Conservation (phyloP, 2,329 filamentous ascomycete genomes). For the Penicillium digitatum region DNA sequence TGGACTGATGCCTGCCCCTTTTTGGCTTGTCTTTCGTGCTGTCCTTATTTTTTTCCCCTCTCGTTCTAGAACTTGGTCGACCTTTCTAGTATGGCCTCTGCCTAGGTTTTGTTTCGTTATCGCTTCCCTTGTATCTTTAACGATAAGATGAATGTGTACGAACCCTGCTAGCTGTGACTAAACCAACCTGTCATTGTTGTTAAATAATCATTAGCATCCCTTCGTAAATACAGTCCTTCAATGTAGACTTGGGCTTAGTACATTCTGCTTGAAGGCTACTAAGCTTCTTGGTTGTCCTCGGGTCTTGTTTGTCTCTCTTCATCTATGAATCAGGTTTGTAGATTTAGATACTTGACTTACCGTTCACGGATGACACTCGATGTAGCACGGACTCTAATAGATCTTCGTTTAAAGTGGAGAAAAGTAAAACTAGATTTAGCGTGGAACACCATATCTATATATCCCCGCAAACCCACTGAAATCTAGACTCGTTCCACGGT, state of each 20-base stretch:
- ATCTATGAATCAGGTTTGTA: no score
- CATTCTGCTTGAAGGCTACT: neutral
- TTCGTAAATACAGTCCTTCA: neutral
- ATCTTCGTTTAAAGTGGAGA: neutral
- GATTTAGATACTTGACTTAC: neutral
- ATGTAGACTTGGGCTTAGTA: neutral
- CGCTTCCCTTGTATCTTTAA: conserved; percentile 21
- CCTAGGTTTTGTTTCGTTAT: conserved; percentile 12
- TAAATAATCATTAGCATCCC: neutral
- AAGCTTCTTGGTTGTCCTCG: neutral
- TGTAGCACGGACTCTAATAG: neutral
- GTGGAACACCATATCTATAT: neutral
- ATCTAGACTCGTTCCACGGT: neutral
- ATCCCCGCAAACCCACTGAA: neutral
- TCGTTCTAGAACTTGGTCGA: conserved; percentile 16
- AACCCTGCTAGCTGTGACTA: conserved; percentile 19
- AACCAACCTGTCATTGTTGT: neutral
- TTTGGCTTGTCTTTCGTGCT: conserved; percentile 10
- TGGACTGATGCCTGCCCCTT: conserved; percentile 6
- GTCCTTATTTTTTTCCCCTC: conserved; percentile 12
- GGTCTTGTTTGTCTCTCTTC: neutral
- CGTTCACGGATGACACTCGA: neutral
- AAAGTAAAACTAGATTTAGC: neutral
- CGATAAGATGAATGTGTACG: conserved; percentile 28
- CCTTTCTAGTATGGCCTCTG: conserved; percentile 3